These are phyloP conservation scores for Eimeria mitis DNA, from an alignment of 169 alveolate species.

Conservation along the genomic window DNA sequence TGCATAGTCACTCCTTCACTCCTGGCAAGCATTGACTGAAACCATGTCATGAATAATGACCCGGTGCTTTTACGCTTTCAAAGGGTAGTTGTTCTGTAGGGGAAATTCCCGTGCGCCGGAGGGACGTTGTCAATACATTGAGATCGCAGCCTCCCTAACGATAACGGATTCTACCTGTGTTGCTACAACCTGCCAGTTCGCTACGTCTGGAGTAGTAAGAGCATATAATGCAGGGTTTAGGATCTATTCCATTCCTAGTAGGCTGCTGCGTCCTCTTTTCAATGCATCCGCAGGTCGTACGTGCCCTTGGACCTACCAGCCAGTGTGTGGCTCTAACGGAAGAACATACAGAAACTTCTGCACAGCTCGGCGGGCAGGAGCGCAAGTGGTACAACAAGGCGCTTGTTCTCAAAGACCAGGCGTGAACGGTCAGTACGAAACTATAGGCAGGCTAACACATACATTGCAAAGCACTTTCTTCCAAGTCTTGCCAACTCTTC, in stretches of 20 bases:
- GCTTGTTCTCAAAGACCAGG: not conserved
- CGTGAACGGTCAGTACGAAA: not conserved
- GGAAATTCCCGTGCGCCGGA: slow-evolving; percentile 42
- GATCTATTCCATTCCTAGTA: not conserved
- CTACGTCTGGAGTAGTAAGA: not conserved
- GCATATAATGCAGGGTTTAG: not conserved
- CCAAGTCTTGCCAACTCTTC: not conserved
- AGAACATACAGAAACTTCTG: slow-evolving; percentile 47
- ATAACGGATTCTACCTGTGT: not conserved
- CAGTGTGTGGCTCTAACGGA: slow-evolving; percentile 72
- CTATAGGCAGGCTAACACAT: not conserved
- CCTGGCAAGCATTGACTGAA: not conserved
- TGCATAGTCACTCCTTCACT: not conserved
- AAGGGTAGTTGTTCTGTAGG: slow-evolving; percentile 27
- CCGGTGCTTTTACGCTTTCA: not conserved
- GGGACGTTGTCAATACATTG: not conserved
- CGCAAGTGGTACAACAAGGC: not conserved
- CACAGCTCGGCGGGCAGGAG: slow-evolving; percentile 25
- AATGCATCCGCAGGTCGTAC: not conserved
- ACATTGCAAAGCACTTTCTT: not conserved
- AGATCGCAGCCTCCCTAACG: not conserved
- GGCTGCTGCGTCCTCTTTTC: not conserved
- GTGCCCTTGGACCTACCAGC: slow-evolving; percentile 15
- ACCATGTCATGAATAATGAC: not conserved
- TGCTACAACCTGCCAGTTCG: not conserved